Base-by-base conservation (phyloP, 73 alveolate genomes). In the Paramecium biaurelia region DNA sequence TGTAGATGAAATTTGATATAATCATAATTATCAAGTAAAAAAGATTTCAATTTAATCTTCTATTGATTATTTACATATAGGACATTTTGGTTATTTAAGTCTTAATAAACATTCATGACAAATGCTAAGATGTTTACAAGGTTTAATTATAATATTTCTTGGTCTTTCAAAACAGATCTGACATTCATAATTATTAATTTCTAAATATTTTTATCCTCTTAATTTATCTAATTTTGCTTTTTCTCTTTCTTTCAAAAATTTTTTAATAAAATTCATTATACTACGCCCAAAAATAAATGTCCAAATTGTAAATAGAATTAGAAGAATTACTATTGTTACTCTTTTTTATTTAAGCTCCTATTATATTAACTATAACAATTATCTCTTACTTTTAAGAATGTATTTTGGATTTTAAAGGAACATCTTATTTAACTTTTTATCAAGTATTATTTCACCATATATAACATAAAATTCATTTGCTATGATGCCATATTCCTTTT, bases 131-230 rank as follows among this genome's bases (percentile, higher is more conserved):
- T 72, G 86, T 35, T 72, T 72, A 20, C 86, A 72, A 72, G 86
- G 86, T 10, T 35, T 72, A 12, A 72, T 7, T 1, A 72, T 35
- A 20, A 72, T 38, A 37, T 72, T 72, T 72, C 86, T 72, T 12
- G 86, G 86, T 72, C 86, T 72, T 35, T 38, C 58, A 32, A 14
- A 72, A 35, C 86, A 72, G 24, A 72, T 34, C 38, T 35, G 10
- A n/a, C 86, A 72, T 5, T 72, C 86, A 34, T 34, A 72, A 72
- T 35, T 15, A 5, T 37, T 72, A 9, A 72, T 72, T 72, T 72
- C 86, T 28, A 72, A 42, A 5, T 35, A 38, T 35, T 72, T 72
- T 11, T 28, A 35, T 5, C 58, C 58, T 72, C 86, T 72, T 37
- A 72, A 37, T 38, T 72, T 72, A 72, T 72, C 58, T 38, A 72